Evolutionary conservation across 495 filamentous ascomycete species (phyloP).

Genomic region (Penicillium angulare): DNA sequence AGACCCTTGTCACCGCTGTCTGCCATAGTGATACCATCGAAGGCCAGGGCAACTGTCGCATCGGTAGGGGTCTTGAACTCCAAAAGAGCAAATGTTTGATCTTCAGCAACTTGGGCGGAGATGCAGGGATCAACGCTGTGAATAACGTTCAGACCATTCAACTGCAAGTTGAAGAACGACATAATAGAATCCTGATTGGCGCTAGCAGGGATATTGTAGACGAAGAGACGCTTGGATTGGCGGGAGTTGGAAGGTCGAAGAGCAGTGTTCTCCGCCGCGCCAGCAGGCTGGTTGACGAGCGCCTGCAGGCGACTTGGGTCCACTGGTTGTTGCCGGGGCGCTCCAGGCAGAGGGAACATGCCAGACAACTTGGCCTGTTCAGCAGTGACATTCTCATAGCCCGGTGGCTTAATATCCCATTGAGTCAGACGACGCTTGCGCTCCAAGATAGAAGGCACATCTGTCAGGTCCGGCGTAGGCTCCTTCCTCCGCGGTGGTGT

Average conservation of each 20-base stretch:
- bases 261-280: constrained; percentile 67
- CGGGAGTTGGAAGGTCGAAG: constrained; percentile 91
- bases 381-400: constrained; percentile 97
- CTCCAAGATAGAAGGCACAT: constrained; percentile 71
- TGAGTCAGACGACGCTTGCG: constrained; percentile 90
- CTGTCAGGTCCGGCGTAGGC: constrained; percentile 91
- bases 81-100: constrained; percentile 75
- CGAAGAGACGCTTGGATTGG: constrained; percentile 87
- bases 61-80: constrained; percentile 89
- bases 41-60: constrained; percentile 83
- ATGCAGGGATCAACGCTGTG: constrained; percentile 83
- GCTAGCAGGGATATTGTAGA: constrained; percentile 71
- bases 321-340: constrained; percentile 93
- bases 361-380: constrained; percentile 99
- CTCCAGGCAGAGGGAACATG: constrained; percentile 96
- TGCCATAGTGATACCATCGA: constrained; percentile 88
- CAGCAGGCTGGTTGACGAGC: constrained; percentile 87
- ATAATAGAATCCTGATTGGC: constrained; percentile 69
- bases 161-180: constrained; percentile 91
- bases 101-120: constrained; percentile 75
- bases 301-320: constrained; percentile 92
- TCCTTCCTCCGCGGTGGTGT: constrained; percentile 87
- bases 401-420: constrained; percentile 98
- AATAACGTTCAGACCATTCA: constrained; percentile 91
- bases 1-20: constrained; percentile 64